Evolutionary conservation across 2,329 filamentous ascomycete species (phyloP).

Genomic region (Aurifilum marmelostoma): DNA sequence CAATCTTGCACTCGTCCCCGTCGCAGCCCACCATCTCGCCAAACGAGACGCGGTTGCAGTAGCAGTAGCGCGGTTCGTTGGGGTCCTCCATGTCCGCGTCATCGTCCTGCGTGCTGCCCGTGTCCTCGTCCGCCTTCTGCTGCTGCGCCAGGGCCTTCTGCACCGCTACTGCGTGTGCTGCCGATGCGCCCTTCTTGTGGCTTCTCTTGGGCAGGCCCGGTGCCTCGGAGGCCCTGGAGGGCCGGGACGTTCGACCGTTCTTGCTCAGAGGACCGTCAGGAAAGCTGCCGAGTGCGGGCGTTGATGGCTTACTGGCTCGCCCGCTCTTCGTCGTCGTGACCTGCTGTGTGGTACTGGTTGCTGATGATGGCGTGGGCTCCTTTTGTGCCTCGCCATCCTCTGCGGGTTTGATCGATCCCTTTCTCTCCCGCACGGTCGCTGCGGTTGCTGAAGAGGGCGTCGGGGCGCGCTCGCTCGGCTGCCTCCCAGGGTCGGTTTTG

Average conservation of each 20-base stretch:
- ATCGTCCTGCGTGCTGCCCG: constrained; percentile 35
- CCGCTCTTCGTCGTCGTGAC: constrained; percentile 55
- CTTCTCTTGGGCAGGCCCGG: constrained; percentile 52
- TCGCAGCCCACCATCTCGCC: constrained; percentile 86
- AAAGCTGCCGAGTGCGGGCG: constrained; percentile 62
- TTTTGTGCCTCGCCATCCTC: constrained; percentile 48
- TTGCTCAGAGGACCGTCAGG: constrained; percentile 47
- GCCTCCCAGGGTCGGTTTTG: constrained; percentile 39
- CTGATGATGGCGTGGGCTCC: constrained; percentile 43
- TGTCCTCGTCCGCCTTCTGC: constrained; percentile 34
- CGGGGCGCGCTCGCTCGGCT: constrained; percentile 24
- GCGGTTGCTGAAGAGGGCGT: constrained; percentile 31
- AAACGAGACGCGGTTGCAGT: constrained; percentile 79
- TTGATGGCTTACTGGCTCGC: constrained; percentile 68
- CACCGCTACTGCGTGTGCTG: constrained; percentile 41
- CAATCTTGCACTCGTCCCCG: constrained; percentile 69
- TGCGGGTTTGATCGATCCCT: constrained; percentile 42
- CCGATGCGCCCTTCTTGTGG: constrained; percentile 61
- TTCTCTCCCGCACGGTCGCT: constrained; percentile 36
- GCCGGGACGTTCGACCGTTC: constrained; percentile 52
- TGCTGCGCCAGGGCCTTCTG: constrained; percentile 41
- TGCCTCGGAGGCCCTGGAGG: constrained; percentile 52
- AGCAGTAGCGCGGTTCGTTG: constrained; percentile 77
- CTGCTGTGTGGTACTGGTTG: constrained; percentile 49
- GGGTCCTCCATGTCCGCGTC: constrained; percentile 66